These are phyloP conservation scores for Peniophora sp. DNA, from an alignment of 1,284 basidiomycete genomes.

Conservation along the genomic window DNA sequence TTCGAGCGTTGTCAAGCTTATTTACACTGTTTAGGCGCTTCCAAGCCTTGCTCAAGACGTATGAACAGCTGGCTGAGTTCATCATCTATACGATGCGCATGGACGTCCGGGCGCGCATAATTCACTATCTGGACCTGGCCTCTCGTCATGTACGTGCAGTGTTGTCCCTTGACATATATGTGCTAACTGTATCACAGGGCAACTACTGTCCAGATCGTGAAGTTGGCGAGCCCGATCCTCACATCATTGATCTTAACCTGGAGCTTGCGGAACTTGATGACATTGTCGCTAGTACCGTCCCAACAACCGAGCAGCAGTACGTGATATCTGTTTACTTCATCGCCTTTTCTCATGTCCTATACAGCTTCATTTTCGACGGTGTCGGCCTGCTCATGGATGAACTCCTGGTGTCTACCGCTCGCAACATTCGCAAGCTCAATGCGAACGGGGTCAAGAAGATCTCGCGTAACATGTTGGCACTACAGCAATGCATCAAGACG, in stretches of 20 bases:
- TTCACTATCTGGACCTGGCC: slow-evolving; percentile 77
- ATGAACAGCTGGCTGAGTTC: slow-evolving; percentile 79
- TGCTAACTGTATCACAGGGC: slow-evolving; percentile 40
- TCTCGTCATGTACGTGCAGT: slow-evolving; percentile 56
- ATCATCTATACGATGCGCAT: slow-evolving; percentile 86
- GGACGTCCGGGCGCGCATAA: slow-evolving; percentile 81
- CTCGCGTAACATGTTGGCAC: slow-evolving; percentile 81
- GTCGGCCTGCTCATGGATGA: slow-evolving; percentile 85
- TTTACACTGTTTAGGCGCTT: slow-evolving; percentile 56
- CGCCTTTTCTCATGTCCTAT: not conserved
- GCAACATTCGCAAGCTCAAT: slow-evolving; percentile 68
- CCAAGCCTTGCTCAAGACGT: slow-evolving; percentile 85
- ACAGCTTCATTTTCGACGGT: slow-evolving; percentile 82
- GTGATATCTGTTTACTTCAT: slow-evolving; percentile 16
- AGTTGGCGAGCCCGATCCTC: slow-evolving; percentile 84
- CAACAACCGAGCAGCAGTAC: slow-evolving; percentile 59
- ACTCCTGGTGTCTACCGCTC: slow-evolving; percentile 71
- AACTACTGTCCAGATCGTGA: slow-evolving; percentile 79
- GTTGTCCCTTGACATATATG: not conserved
- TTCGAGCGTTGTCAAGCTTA: not conserved
- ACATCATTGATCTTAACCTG: slow-evolving; percentile 82
- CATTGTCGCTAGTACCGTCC: slow-evolving; percentile 54
- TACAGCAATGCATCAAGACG: slow-evolving; percentile 89
- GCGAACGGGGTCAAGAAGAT: slow-evolving; percentile 83
- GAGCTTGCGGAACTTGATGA: slow-evolving; percentile 79